Conservation (phyloP, 441 rosid genomes). For the Erysimum cheiri region DNA sequence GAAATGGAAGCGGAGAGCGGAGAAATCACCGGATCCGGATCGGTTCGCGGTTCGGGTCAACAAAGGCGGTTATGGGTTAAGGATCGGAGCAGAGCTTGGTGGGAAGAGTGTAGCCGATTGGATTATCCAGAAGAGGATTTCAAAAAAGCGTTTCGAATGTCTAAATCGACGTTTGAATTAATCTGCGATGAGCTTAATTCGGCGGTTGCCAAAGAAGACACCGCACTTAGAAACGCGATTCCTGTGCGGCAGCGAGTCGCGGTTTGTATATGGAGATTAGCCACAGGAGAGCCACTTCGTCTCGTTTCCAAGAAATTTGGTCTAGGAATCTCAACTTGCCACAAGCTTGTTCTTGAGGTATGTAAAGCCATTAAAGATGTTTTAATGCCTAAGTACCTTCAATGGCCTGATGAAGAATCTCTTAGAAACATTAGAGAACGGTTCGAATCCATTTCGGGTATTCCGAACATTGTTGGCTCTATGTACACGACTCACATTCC, state of each 20-base stretch:
- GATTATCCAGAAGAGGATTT: constrained; percentile 75
- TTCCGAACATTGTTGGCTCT: constrained; percentile 70
- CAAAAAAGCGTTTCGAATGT: constrained; percentile 74
- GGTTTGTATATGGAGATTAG: constrained; percentile 78
- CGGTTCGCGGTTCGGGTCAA: constrained; percentile 48
- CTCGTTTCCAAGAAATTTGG: constrained; percentile 81
- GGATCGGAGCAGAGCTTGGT: constrained; percentile 76
- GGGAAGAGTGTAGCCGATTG: constrained; percentile 75
- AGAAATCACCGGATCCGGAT: constrained; percentile 47
- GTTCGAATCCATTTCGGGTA: constrained; percentile 58
- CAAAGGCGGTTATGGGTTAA: constrained; percentile 80
- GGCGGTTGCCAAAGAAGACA: constrained; percentile 77
- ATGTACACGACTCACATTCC: constrained; percentile 83
- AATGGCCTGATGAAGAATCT: constrained; percentile 71
- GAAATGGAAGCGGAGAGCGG: constrained; percentile 36
- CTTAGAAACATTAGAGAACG: constrained; percentile 53
- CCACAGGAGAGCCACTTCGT: constrained; percentile 77
- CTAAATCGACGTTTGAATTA: constrained; percentile 62
- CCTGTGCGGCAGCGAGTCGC: constrained; percentile 85
- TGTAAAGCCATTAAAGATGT: constrained; percentile 71
- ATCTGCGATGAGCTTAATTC: constrained; percentile 76
- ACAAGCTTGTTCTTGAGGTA: constrained; percentile 74
- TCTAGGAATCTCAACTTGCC: constrained; percentile 80
- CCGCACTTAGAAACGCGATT: constrained; percentile 70
- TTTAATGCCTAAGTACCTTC: constrained; percentile 70